Evolutionary conservation across 495 filamentous ascomycete species (phyloP).

Genomic region (Talaromyces stipitatus): DNA sequence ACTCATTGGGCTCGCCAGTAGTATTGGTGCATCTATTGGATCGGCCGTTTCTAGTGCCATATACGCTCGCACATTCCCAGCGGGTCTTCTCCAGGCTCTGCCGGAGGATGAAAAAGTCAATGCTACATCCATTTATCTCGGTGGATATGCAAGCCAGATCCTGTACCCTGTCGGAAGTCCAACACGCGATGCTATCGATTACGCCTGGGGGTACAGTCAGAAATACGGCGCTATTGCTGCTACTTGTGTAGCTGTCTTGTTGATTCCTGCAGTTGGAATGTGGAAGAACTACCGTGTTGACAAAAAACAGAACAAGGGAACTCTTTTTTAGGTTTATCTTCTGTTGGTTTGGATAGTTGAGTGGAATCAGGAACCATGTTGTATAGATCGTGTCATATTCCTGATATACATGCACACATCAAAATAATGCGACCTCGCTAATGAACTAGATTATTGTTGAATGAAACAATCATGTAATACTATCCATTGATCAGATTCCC

Average conservation of each 20-base stretch:
- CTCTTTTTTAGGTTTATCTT: constrained; percentile 4
- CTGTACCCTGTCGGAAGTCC: constrained; percentile 45
- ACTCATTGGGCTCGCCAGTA: constrained; percentile 56
- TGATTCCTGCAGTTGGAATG: constrained; percentile 28
- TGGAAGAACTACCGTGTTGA: constrained; percentile 41
- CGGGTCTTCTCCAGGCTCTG: constrained; percentile 34
- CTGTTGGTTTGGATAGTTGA: neutral
- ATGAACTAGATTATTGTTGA: neutral
- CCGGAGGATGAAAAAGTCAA: constrained; percentile 37
- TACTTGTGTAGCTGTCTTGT: constrained; percentile 27
- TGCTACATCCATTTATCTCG: constrained; percentile 38
- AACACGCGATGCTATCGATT: constrained; percentile 46
- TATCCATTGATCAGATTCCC: too few relatives aligned
- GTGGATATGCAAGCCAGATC: constrained; percentile 41
- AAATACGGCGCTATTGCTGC: constrained; percentile 51
- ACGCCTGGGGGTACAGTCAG: constrained; percentile 54
- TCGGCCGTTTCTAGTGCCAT: constrained; percentile 57
- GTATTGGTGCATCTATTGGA: constrained; percentile 65
- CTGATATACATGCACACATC: neutral
- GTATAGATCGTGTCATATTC: neutral
- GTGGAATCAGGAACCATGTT: neutral
- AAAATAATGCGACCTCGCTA: neutral
- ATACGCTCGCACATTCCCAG: constrained; percentile 58
- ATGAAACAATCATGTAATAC: neutral
- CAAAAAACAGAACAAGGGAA: constrained; percentile 41